A percentile compares a stretch with the other conserved stretches of the same genome.
Conservation (phyloP, 371 early-diverging fungal species). For the Syncephalastrum monosporum region DNA sequence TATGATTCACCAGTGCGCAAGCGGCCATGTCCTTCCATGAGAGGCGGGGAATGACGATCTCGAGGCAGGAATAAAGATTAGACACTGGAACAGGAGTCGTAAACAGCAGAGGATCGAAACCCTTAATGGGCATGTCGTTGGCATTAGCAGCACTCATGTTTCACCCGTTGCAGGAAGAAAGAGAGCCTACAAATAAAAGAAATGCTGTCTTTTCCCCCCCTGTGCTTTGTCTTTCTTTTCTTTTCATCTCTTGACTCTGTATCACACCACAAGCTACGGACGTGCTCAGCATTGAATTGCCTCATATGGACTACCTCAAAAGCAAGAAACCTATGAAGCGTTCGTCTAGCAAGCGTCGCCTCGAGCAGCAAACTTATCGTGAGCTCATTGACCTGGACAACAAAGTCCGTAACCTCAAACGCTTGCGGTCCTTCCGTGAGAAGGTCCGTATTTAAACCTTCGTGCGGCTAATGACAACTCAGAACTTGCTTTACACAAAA, state of each 20-base stretch:
- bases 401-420: slow-evolving; percentile 1
- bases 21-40: neutral
- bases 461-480: neutral
- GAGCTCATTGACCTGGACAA: neutral
- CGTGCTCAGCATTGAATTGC: neutral
- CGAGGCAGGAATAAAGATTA: slow-evolving; percentile 3
- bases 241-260: neutral
- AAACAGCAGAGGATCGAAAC: slow-evolving; percentile 13
- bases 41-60: slow-evolving; percentile 6
- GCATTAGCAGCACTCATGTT: neutral
- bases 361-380: neutral
- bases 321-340: neutral
- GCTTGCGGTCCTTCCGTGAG: neutral
- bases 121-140: slow-evolving; percentile 1
- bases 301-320: neutral
- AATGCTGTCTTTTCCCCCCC: neutral
- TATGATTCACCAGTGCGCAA: slow-evolving; percentile 10
- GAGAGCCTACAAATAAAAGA: slow-evolving; percentile 1
- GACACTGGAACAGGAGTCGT: neutral
- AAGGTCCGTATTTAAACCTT: neutral
- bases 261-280: neutral
- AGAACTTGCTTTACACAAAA: neutral
- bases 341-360: too few species aligned
- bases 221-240: neutral
- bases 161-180: neutral